Conservation (phyloP, 1,284 basidiomycete species). For the Cutaneotrichosporon sp. region DNA sequence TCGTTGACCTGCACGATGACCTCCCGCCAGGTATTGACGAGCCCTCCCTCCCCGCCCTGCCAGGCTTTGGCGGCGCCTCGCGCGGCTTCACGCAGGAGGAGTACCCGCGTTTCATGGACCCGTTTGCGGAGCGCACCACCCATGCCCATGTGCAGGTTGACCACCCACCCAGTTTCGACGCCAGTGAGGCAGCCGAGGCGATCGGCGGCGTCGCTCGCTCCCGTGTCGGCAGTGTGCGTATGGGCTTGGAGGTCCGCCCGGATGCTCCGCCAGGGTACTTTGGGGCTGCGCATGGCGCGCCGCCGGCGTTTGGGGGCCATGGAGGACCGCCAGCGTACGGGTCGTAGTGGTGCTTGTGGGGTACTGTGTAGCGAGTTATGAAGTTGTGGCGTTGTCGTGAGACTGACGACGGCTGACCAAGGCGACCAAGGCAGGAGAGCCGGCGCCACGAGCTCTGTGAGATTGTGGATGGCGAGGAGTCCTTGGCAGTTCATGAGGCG, state of each 20-base stretch:
- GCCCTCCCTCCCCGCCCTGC: slow-evolving; percentile 52
- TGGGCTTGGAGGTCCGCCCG: not conserved
- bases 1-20: slow-evolving; percentile 53
- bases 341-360: slow-evolving; percentile 5
- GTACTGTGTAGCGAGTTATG: not conserved
- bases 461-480: no score
- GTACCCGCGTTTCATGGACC: slow-evolving; percentile 12
- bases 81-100: not conserved
- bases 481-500: no score
- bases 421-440: no score
- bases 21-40: slow-evolving; percentile 54
- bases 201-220: slow-evolving; percentile 24
- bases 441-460: no score
- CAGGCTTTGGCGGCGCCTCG: slow-evolving; percentile 26
- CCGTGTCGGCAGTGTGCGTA: slow-evolving; percentile 15
- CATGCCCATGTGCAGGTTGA: slow-evolving; percentile 15
- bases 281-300: slow-evolving; percentile 27
- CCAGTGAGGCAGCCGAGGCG: slow-evolving; percentile 48
- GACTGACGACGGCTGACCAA: no score
- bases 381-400: not conserved
- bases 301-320: slow-evolving; percentile 27
- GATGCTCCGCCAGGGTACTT: slow-evolving; percentile 43
- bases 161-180: slow-evolving; percentile 47
- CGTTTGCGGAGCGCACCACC: not conserved
- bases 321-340: slow-evolving; percentile 33